phyloP scores from a whole-genome alignment of 495 filamentous ascomycete genomes.

The Tuber calosporum region DNA sequence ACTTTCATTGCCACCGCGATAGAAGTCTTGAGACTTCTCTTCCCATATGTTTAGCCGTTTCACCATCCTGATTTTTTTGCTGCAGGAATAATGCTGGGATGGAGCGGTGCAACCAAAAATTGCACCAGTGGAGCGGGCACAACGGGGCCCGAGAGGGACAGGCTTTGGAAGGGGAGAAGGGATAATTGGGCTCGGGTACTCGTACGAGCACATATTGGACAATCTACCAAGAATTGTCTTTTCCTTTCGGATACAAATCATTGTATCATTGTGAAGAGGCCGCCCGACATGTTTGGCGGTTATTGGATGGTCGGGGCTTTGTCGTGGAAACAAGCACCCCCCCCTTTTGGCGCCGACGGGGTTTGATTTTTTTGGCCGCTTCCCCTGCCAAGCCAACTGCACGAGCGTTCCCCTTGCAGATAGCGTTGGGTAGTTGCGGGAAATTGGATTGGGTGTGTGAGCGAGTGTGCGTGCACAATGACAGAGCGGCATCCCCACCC shows the following conservation, averaged over 20 bases:
- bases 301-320: neutral
- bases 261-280: neutral
- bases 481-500: neutral
- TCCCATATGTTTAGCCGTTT: neutral
- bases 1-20: neutral
- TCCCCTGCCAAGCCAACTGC: slow-evolving; percentile 17
- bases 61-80: neutral
- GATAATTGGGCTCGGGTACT: neutral
- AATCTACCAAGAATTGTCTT: neutral
- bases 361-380: neutral
- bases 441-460: slow-evolving; percentile 35
- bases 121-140: slow-evolving; percentile 1
- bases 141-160: neutral
- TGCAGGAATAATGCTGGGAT: neutral
- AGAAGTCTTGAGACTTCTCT: neutral
- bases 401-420: slow-evolving; percentile 26
- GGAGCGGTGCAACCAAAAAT: neutral
- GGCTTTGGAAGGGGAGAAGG: neutral
- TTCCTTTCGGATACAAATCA: neutral
- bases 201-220: no score
- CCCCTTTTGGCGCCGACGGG: neutral
- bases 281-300: neutral
- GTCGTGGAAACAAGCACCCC: neutral
- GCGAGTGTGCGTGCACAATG: slow-evolving; percentile 15
- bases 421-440: slow-evolving; percentile 10